Evolutionary conservation across 129 eudicot genomes (phyloP), one percentile per base, ranked within the genome.

Genomic region (Erigeron canadensis): DNA sequence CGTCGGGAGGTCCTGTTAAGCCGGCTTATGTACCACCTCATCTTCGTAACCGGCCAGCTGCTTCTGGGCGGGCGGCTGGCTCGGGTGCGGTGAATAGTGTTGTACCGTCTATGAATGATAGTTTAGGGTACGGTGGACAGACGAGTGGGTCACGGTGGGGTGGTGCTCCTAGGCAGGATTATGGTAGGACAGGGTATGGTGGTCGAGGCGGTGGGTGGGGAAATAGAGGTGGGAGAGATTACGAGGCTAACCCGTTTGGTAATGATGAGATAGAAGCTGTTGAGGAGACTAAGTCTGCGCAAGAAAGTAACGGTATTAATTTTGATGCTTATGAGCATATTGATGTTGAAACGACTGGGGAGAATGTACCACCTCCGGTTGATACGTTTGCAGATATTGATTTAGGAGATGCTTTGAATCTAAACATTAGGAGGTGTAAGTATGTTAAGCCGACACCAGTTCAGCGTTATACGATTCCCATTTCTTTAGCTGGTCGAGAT

Each of bases 11-110:
- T 67, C 86, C 87, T 6, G 75, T 69, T 8, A 83, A 82, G 78
- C 76, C 97, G 9, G 41, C 96, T 10, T 91, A 91, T 77, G 91
- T 91, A 11, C 97, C 97, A 1, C 97, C 97, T 0, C 97, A 91
- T 71, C 94, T 88, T 71, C 89, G 97, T 53, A 84, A 84, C 72
- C 81, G 82, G 81, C 86, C 87, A 65, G 77, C 81, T 51, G 56
- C 74, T 13, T 42, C 86, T 0, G 90, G 81, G 62, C 74, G 77
- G 65, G 58, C 78, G 39, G 75, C 54, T 76, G 53, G 38, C 18
- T 81, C 85, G 17, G 84, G 80, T 65, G 41, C 77, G 13, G 51
- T 80, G 13, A 65, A 73, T 57, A 60, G 64, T 34, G 88, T 75
- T 19, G 79, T 87, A 9, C 85, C 89, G 1, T 65, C 81, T 61